Conservation (phyloP, 2,329 filamentous ascomycete genomes). For the Pleurostoma richardsiae region DNA sequence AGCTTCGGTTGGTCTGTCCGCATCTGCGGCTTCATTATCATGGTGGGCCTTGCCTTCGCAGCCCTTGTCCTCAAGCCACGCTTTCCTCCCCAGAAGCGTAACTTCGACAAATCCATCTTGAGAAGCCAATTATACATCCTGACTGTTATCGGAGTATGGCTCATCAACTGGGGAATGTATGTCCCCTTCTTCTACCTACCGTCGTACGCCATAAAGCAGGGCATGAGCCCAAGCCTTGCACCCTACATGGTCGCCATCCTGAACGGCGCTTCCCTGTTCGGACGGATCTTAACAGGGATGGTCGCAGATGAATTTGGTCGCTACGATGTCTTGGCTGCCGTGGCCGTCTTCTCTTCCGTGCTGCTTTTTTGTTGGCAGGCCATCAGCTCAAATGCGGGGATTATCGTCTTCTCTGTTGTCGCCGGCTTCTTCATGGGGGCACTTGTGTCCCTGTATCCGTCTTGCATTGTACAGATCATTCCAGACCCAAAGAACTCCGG, state of each 20-base stretch:
- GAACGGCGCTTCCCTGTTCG: conserved; percentile 56
- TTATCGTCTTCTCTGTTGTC: conserved; percentile 18
- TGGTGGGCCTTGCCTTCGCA: conserved; percentile 30
- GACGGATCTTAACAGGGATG: conserved; percentile 51
- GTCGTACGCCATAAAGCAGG: conserved; percentile 47
- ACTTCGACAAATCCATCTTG: conserved; percentile 21
- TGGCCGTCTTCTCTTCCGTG: conserved; percentile 53
- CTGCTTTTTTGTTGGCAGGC: conserved; percentile 53
- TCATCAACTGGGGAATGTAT: conserved; percentile 10
- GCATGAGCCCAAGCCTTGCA: conserved; percentile 48
- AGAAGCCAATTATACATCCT: conserved; percentile 19
- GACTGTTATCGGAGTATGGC: conserved; percentile 8
- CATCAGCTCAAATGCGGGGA: conserved; percentile 46
- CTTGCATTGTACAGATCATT: conserved; percentile 16
- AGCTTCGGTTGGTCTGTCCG: conserved; percentile 13
- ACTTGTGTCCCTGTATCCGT: conserved; percentile 29
- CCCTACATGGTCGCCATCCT: conserved; percentile 64
- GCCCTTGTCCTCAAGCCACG: conserved; percentile 11
- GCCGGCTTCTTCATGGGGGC: conserved; percentile 20
- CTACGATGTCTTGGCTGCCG: conserved; percentile 51
- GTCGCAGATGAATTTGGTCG: conserved; percentile 42
- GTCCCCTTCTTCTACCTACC: conserved; percentile 54
- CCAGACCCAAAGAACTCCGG: conserved; percentile 42
- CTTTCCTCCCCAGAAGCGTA: conserved; percentile 5
- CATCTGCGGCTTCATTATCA: conserved; percentile 10